Evolutionary conservation across 805 yeast genomes (phyloP).

Genomic region (Zygoascus biomembranicola): DNA sequence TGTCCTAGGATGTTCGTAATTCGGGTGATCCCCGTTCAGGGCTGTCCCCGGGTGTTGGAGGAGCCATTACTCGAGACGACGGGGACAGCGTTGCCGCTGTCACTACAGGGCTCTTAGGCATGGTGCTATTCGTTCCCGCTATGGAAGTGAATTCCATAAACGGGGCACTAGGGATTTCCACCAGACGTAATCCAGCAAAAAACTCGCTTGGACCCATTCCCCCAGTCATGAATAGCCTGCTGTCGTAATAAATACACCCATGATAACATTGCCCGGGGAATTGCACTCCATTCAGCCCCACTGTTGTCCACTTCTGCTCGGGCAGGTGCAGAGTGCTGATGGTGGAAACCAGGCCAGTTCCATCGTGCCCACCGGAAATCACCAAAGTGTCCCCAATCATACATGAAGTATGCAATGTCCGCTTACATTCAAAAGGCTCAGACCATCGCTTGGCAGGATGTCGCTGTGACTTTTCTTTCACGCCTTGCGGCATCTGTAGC

Average conservation of each 20-base stretch:
- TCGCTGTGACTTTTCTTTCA: not conserved
- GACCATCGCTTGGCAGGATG: not conserved
- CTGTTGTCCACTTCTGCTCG: conserved; percentile 13
- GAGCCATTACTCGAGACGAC: too few relatives aligned
- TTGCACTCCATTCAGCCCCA: conserved; percentile 15
- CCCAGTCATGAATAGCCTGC: conserved; percentile 17
- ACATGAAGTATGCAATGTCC: conserved; percentile 14
- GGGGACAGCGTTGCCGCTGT: too few relatives aligned
- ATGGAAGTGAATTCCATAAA: not conserved
- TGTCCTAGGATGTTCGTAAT: too few relatives aligned
- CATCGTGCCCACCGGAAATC: conserved; percentile 21
- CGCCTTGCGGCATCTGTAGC: conserved; percentile 4
- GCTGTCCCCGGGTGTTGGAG: too few relatives aligned
- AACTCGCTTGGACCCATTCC: conserved; percentile 13
- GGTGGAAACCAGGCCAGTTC: conserved; percentile 9
- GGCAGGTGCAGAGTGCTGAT: conserved; percentile 12
- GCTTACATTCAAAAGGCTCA: conserved; percentile 2
- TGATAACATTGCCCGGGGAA: conserved; percentile 17
- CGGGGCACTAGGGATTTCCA: conserved; percentile 14
- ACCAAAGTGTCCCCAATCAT: conserved; percentile 13
- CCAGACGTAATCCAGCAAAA: conserved; percentile 12
- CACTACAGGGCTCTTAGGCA: too few relatives aligned
- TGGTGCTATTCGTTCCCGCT: not conserved
- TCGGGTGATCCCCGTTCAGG: too few relatives aligned
- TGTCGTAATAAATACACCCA: conserved; percentile 13